Evolutionary conservation across 805 yeast species (phyloP).

Genomic region (Teunomyces pallodes): DNA sequence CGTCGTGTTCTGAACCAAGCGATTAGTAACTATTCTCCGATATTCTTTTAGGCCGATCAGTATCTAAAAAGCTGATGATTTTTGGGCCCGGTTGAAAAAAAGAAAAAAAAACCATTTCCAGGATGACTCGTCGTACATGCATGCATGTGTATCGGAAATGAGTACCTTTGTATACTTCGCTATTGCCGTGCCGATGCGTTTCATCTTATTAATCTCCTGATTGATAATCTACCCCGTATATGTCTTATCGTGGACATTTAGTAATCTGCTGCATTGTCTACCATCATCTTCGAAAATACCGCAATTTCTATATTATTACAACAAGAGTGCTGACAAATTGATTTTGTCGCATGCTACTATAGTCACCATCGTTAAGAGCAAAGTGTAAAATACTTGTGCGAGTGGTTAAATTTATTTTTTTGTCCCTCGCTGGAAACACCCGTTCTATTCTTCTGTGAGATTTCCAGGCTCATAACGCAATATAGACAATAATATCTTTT

Average conservation of each 20-base stretch:
- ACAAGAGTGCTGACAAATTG: not conserved
- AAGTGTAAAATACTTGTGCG: too few species aligned
- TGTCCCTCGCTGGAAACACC: not conserved
- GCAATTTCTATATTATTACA: not conserved
- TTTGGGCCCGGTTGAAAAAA: not conserved
- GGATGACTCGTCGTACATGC: not conserved
- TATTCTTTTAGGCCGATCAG: not conserved
- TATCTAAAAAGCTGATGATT: not conserved
- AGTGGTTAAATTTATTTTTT: not conserved
- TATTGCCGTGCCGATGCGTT: not conserved
- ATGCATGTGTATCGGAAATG: not conserved
- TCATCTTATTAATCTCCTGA: not conserved
- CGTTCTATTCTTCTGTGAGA: not conserved
- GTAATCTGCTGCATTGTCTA: too few species aligned
- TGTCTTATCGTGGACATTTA: too few species aligned
- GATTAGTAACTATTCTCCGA: not conserved
- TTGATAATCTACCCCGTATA: too few species aligned
- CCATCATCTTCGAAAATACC: not conserved
- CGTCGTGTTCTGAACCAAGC: not conserved
- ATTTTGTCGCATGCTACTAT: not conserved
- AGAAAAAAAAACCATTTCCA: not conserved
- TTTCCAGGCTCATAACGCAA: not conserved
- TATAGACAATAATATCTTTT: not conserved
- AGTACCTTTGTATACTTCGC: not conserved
- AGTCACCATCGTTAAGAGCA: not conserved